Base-by-base conservation (phyloP, 352 stramenopile genomes). In the Elongisporangium prolatum region DNA sequence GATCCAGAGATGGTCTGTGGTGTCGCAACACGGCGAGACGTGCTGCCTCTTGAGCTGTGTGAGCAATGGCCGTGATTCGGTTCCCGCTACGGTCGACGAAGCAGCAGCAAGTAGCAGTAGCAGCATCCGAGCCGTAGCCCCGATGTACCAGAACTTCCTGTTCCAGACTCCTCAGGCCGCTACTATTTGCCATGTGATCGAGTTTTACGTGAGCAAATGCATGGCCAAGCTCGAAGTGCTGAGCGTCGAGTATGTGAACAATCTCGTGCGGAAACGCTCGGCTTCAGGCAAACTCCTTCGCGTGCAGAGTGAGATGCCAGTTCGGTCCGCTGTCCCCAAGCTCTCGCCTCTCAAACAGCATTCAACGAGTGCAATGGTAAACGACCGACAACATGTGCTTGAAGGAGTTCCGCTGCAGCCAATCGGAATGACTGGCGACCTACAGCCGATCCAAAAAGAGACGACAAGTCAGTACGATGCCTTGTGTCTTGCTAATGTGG, bases 201-300 rank as follows among this genome's bases (percentile, higher is more conserved):
- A 92, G 58, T 92, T 92, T 40, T 89, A 89, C 44, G 80, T 92
- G 3, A 75, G 78, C 0, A 87, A 87, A 21, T 92, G 83, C 59
- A 88, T 92, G 74, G 78, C 78, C 6, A 92, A 92, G 37, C 55
- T 90, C 14, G 80, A 92, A 48, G 65, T 85, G 0, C 71, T 88
- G 0, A 67, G 69, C 44, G 54, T 68, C 2, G 59, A 67, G 24
- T 63, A 54, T 11, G 64, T 75, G 21, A 65, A 82, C 18, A 44
- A 44, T 44, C 34, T 44, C 1, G 34, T 13, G 34, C 34, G 34
- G 34, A 44, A 44, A 44, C 34, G 34, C 34, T 44, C 34, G 9
- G 17, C 10, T 44, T 44, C 34, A 44, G 34, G 34, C 34, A 44
- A 44, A 44, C 34, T 44, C 34, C 10, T 44, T 44, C 34, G 34